Base-by-base conservation (phyloP, 2,329 filamentous ascomycete genomes). In the Sclerotiophoma versabilis region DNA sequence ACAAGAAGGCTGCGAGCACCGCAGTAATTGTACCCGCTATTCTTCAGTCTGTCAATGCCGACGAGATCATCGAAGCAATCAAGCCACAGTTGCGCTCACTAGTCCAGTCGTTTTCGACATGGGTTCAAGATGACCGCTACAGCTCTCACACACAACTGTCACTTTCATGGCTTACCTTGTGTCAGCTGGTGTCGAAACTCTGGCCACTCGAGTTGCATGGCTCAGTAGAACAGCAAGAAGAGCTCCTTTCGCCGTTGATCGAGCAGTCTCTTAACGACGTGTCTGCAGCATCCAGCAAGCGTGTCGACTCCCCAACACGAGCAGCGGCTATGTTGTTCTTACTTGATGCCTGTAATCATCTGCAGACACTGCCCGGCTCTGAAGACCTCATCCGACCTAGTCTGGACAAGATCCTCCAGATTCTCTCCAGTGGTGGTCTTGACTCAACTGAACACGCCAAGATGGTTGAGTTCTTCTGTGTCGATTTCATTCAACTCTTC, bases 121-220 rank as follows among this genome's bases (percentile, higher is more conserved):
- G 65, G 46, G 61, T 71, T 3, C 62, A 62, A 26, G 54, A 68
- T 15, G 56, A 64, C 15, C 42, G 34, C 14, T 66, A 63, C 54
- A 63, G 58, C 22, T 25, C 57, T 4, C 44, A 63, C 34, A 54
- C 60, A 7, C 48, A 59, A 17, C 54, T 69, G 5, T 59, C 58
- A 0, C 43, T 63, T 8, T 62, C 59, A 1, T 75, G 72, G 71
- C 63, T 62, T n/a, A 63, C 63, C 4, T 14, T 74, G n/a, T 66
- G 66, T 25, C 64, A 66, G 32, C 47, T 73, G 1, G 17, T 69
- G n/a, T 45, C 49, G 6, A 59, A 64, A 22, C 54, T 75, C 7
- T 75, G 72, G 72, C 69, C 70, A 1, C 49, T 71, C 7, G 54
- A 68, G 20, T 32, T 74, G 8, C 70, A 73, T n/a, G 44, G 39